Evolutionary conservation across 2,329 filamentous ascomycete species (phyloP), one percentile per base, ranked within the genome.

Genomic region (Colletotrichum melonis): DNA sequence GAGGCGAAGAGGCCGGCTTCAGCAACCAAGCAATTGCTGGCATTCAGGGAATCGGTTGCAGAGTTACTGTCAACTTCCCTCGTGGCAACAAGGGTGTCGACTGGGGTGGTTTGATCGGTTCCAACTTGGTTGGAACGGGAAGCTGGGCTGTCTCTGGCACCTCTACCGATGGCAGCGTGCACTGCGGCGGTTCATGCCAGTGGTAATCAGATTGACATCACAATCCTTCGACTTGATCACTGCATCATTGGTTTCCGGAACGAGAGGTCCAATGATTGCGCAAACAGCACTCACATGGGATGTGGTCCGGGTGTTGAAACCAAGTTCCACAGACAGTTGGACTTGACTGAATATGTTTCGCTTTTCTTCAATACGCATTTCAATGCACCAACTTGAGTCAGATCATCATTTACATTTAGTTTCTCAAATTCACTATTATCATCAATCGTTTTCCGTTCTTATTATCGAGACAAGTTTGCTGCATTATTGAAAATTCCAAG

Each of bases 1-100:
- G 65, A 54, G 65, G 65, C 56, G 38, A 67, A 1, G 65, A 67
- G 16, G 65, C 65, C 0, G 35, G 38, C 28, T 67, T 62, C 42
- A 67, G 32, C 55, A 67, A 35, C 28, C 65, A 67, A 8, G 65
- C 65, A 0, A 62, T 67, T 58, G 55, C 65, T n/a, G 65, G 65
- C 5, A 60, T 62, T 1, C 42, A 30, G 26, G 65, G 56, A 14
- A 28, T 67, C 1, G 65, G 55, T n/a, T 67, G 65, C 65, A 67
- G 65, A 60, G 65, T 67, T 38, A 67, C 65, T 22, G 56, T 67
- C 1, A 35, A 67, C 42, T 67, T 67, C 16, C 65, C 65, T 35
- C 28, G 65, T 32, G 65, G 65, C 38, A 67, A 67, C 26, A 67
- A 67, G 65, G 65, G 65, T n/a, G 65, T 67, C 1, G 65, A 67